A percentile compares a stretch with the other conserved stretches of the same genome.
phyloP scores from a whole-genome alignment of 768 basidiomycete genomes.

The Leccinum incarnatum region DNA sequence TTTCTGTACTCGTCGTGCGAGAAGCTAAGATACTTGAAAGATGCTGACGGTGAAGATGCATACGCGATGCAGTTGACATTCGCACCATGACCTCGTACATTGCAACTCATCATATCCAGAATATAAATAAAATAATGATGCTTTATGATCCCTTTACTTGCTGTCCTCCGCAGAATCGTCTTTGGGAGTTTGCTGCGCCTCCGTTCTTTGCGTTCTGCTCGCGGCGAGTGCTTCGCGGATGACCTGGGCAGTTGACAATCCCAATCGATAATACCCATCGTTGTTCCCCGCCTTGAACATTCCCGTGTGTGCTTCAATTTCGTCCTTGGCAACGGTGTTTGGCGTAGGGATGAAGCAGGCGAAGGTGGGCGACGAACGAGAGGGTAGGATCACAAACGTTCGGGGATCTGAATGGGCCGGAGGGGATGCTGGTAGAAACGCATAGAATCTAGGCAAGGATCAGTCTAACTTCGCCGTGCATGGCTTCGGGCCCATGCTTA shows the following conservation, averaged over 20 bases:
- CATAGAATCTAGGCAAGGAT: constrained; percentile 64
- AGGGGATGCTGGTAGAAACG: constrained; percentile 67
- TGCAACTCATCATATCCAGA: constrained; percentile 2
- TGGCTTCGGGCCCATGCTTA: constrained; percentile 36
- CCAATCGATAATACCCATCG: constrained; percentile 88
- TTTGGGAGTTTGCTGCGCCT: neutral
- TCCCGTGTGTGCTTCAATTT: constrained; percentile 80
- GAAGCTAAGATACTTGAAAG: constrained; percentile 39
- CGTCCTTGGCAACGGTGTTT: constrained; percentile 70
- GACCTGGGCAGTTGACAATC: constrained; percentile 59
- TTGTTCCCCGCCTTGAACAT: constrained; percentile 85
- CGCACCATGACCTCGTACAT: constrained; percentile 26
- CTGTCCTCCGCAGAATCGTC: neutral
- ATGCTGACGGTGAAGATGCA: constrained; percentile 94
- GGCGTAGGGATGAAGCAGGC: constrained; percentile 59
- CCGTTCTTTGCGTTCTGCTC: neutral
- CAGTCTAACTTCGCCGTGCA: neutral
- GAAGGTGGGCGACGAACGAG: constrained; percentile 42
- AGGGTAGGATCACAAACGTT: constrained; percentile 79
- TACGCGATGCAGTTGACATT: constrained; percentile 83
- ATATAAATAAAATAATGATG: constrained; percentile 7
- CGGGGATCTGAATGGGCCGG: constrained; percentile 53
- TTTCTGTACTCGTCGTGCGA: neutral
- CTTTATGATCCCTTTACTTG: constrained; percentile 3
- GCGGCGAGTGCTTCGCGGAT: constrained; percentile 55